phyloP scores from a whole-genome alignment of 2,329 filamentous ascomycete species.

The Fusarium poae region DNA sequence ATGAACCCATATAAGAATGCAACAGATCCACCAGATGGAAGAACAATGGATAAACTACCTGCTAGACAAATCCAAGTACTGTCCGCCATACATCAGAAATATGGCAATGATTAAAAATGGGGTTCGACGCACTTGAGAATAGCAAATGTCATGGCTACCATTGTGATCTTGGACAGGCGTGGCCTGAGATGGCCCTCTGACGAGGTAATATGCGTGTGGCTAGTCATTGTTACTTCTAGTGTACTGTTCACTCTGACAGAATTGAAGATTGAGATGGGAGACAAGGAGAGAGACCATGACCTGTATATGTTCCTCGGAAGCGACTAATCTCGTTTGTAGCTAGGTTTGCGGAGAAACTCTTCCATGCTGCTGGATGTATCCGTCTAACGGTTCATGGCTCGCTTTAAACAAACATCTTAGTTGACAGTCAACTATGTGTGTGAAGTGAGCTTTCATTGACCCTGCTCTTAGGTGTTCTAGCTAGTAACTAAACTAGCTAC shows the following conservation, averaged over 20 bases:
- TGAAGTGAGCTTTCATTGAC: too few relatives aligned
- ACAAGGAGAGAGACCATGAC: neutral
- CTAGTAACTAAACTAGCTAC: too few relatives aligned
- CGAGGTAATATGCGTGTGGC: neutral
- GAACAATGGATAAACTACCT: conserved; percentile 57
- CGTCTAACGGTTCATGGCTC: neutral
- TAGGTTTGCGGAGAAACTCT: neutral
- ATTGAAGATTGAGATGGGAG: neutral
- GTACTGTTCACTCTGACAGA: neutral
- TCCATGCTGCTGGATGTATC: neutral
- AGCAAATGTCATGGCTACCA: conserved; percentile 60
- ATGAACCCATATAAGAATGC: conserved; percentile 61
- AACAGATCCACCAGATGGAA: conserved; percentile 58
- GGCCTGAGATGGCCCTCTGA: conserved; percentile 53
- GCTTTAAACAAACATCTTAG: neutral
- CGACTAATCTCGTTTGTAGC: neutral
- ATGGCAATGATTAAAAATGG: rapidly evolving
- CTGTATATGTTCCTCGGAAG: conserved; percentile 8
- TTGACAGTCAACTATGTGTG: neutral
- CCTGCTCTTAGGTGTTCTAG: too few relatives aligned
- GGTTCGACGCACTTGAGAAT: conserved; percentile 54
- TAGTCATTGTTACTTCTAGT: conserved; percentile 12
- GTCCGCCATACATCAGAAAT: conserved; percentile 13
- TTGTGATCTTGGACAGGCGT: conserved; percentile 57
- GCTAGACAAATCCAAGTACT: conserved; percentile 55